These are phyloP conservation scores for Pseudoperonospora humuli DNA, from an alignment of 352 stramenopile genomes.

Conservation along the genomic window DNA sequence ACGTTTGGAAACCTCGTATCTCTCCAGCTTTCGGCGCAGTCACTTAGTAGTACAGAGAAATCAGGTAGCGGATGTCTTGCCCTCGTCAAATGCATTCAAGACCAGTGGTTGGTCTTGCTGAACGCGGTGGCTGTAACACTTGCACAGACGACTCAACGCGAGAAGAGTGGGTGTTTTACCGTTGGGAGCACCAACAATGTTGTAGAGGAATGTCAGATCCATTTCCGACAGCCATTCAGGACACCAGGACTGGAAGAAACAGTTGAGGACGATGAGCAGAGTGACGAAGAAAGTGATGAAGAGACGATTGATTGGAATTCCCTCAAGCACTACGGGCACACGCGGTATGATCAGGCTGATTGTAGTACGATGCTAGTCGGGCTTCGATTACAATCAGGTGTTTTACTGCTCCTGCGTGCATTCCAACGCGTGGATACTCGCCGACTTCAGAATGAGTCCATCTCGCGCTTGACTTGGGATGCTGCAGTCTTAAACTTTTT, in stretches of 20 bases:
- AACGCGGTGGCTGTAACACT: conserved; percentile 22
- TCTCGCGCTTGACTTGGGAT: conserved; percentile 11
- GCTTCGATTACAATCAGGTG: conserved; percentile 20
- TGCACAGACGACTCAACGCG: conserved; percentile 8
- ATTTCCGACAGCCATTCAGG: conserved; percentile 17
- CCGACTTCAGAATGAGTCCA: not conserved
- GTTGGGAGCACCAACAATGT: conserved; percentile 10
- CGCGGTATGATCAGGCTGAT: conserved; percentile 1
- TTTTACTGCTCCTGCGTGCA: conserved; percentile 24
- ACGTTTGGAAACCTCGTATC: conserved; percentile 65
- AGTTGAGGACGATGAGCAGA: conserved; percentile 19
- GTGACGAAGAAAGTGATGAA: conserved; percentile 24
- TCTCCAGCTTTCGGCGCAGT: conserved; percentile 9
- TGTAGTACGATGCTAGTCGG: conserved; percentile 23
- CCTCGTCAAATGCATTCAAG: conserved; percentile 24
- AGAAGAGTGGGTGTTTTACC: conserved; percentile 25
- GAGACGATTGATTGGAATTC: conserved; percentile 55
- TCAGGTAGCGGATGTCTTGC: conserved; percentile 1
- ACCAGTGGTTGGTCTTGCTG: conserved; percentile 33
- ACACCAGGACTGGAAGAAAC: conserved; percentile 2
- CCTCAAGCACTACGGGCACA: conserved; percentile 22
- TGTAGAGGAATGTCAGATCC: conserved; percentile 36
- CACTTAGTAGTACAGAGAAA: not conserved
- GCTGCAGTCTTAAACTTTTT: conserved; percentile 18
- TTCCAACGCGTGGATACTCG: conserved; percentile 1